phyloP scores from a whole-genome alignment of 805 yeast species.

The Candida jianshihensis region DNA sequence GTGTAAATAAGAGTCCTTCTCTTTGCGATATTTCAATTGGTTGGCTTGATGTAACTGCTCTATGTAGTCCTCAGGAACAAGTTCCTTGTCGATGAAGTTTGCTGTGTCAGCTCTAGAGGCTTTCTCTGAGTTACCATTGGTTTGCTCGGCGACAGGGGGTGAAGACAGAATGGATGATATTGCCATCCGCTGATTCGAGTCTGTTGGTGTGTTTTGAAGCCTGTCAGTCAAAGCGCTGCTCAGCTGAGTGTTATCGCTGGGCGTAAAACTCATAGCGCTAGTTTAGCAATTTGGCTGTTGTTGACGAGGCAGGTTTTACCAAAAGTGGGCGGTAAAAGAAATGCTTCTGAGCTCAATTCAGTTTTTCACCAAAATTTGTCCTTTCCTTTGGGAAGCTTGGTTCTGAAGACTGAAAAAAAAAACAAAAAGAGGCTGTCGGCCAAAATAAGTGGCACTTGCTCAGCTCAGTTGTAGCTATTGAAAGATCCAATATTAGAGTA shows the following conservation, averaged over 20 bases:
- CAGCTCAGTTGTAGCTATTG: too few relatives aligned
- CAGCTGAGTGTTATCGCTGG: slow-evolving; percentile 1
- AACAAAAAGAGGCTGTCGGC: too few relatives aligned
- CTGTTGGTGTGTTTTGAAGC: not conserved
- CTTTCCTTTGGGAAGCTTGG: too few relatives aligned
- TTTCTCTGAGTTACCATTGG: not conserved
- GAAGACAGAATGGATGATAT: slow-evolving; percentile 18
- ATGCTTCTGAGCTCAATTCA: too few relatives aligned
- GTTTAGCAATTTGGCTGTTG: too few relatives aligned
- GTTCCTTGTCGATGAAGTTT: not conserved
- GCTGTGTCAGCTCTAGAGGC: slow-evolving; percentile 1
- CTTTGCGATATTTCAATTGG: slow-evolving; percentile 12
- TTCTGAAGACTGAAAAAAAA: too few relatives aligned
- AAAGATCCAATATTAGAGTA: too few relatives aligned
- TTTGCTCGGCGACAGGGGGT: slow-evolving; percentile 6
- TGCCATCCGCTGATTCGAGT: slow-evolving; percentile 22
- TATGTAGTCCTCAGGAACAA: slow-evolving; percentile 10
- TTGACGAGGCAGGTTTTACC: too few relatives aligned
- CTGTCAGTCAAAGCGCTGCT: not conserved
- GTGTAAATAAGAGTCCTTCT: slow-evolving; percentile 19
- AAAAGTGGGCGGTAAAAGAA: too few relatives aligned
- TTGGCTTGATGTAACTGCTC: slow-evolving; percentile 16
- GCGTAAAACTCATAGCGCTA: too few relatives aligned
- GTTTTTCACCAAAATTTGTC: too few relatives aligned
- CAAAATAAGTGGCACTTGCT: too few relatives aligned